Evolutionary conservation across 2,329 filamentous ascomycete species (phyloP).

Genomic region (Ophiosphaerella herpotricha): DNA sequence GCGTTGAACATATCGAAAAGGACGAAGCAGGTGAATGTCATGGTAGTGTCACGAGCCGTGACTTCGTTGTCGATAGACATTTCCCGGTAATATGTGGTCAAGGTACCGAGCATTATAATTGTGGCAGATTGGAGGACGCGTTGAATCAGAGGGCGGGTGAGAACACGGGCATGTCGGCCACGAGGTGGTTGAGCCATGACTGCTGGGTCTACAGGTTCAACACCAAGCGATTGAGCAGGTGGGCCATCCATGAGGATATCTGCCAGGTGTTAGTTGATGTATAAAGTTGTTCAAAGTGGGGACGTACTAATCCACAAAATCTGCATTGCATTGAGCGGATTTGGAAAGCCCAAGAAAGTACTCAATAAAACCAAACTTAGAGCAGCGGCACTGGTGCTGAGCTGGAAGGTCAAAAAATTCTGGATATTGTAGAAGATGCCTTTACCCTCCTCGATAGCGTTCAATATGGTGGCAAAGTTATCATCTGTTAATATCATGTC

Average conservation of each 20-base stretch:
- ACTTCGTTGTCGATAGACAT: conserved; percentile 84
- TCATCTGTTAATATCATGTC: conserved; percentile 92
- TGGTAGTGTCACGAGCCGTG: conserved; percentile 92
- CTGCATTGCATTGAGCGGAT: conserved; percentile 98
- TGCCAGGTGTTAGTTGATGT: conserved; percentile 48
- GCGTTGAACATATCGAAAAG: conserved; percentile 99
- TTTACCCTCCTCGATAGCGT: conserved; percentile 97
- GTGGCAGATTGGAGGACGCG: conserved; percentile 85
- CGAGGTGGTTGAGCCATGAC: conserved; percentile 93
- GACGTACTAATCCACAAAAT: conserved; percentile 98
- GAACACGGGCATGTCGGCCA: conserved; percentile 82
- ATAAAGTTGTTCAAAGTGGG: neutral
- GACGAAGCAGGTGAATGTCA: conserved; percentile 99
- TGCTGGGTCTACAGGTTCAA: conserved; percentile 90
- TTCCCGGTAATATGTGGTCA: conserved; percentile 88
- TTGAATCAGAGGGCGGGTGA: conserved; percentile 80
- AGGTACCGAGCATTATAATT: conserved; percentile 91
- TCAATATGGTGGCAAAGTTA: conserved; percentile 88
- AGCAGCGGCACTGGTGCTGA: conserved; percentile 94
- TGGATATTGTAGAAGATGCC: conserved; percentile 99
- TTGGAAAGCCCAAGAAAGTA: conserved; percentile 90
- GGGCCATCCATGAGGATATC: conserved; percentile 99
- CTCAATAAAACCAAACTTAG: conserved; percentile 89
- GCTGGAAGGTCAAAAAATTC: conserved; percentile 97
- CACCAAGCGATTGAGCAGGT: conserved; percentile 93